Conservation (phyloP, 257 asterid species). For the Solanum pennellii region DNA sequence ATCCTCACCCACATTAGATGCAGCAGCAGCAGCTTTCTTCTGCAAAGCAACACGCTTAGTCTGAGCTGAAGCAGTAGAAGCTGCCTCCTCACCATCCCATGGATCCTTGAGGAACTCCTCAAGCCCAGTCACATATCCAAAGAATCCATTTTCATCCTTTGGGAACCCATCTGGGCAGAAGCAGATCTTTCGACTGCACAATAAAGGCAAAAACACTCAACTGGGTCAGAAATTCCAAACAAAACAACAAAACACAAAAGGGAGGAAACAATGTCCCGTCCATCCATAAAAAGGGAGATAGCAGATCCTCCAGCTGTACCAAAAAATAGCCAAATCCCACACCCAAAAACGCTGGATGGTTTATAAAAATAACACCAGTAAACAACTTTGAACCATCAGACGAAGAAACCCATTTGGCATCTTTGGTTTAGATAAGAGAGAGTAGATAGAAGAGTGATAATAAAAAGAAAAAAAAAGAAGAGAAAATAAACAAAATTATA, state of each 20-base stretch:
- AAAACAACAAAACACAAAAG: not conserved
- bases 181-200: conserved; percentile 79
- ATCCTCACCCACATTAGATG: conserved; percentile 75
- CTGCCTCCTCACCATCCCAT: conserved; percentile 62
- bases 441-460: not conserved
- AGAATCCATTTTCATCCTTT: conserved; percentile 43
- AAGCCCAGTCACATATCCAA: conserved; percentile 54
- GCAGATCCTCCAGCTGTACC: not conserved
- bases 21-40: conserved; percentile 86
- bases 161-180: conserved; percentile 72
- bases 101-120: conserved; percentile 82
- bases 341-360: not conserved
- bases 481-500: not conserved
- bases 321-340: not conserved
- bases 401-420: not conserved
- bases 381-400: conserved; percentile 2
- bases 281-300: not conserved
- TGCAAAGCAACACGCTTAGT: conserved; percentile 75
- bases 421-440: not conserved
- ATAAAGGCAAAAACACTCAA: conserved; percentile 19
- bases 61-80: conserved; percentile 51
- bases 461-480: not conserved
- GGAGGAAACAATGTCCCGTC: not conserved
- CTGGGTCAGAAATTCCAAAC: not conserved
- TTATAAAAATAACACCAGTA: not conserved